A percentile compares a stretch with the other conserved stretches of the same genome.
Evolutionary conservation across 2,329 filamentous ascomycete genomes (phyloP).

Genomic region (Calonectria naviculata): DNA sequence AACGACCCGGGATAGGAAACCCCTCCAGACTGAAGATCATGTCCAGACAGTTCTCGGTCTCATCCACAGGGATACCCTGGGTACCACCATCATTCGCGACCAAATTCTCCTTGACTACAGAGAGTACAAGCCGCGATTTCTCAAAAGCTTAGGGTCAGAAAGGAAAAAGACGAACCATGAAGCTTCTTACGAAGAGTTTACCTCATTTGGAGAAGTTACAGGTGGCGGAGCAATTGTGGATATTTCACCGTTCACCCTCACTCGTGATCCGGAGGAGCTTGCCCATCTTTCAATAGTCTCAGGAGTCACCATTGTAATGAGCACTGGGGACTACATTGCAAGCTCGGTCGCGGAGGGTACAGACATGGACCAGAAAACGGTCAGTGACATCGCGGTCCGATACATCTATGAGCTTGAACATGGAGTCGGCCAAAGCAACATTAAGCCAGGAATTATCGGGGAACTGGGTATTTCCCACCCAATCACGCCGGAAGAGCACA

Average conservation of each 20-base stretch:
- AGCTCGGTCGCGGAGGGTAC: background rate
- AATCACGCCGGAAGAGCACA: background rate
- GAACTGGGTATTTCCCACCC: background rate
- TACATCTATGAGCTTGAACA: constrained; percentile 1
- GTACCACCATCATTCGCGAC: background rate
- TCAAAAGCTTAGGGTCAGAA: background rate
- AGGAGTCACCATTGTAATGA: background rate
- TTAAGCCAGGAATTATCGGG: background rate
- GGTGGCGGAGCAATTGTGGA: background rate
- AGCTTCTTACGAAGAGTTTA: background rate
- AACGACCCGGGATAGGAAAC: background rate
- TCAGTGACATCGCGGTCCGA: background rate
- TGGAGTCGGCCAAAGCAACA: background rate
- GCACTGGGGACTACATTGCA: background rate
- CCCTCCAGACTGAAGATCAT: background rate
- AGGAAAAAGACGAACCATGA: background rate
- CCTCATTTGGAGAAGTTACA: background rate
- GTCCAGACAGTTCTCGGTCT: background rate
- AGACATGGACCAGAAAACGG: background rate
- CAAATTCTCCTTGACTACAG: background rate
- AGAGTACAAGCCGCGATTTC: background rate
- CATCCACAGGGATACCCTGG: background rate
- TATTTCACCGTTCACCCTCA: background rate
- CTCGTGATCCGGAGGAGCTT: background rate
- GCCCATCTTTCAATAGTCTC: background rate